A percentile compares a stretch with the other conserved stretches of the same genome.
Conservation (phyloP, 768 basidiomycete species). For the Porphyrellus cyaneotinctus region DNA sequence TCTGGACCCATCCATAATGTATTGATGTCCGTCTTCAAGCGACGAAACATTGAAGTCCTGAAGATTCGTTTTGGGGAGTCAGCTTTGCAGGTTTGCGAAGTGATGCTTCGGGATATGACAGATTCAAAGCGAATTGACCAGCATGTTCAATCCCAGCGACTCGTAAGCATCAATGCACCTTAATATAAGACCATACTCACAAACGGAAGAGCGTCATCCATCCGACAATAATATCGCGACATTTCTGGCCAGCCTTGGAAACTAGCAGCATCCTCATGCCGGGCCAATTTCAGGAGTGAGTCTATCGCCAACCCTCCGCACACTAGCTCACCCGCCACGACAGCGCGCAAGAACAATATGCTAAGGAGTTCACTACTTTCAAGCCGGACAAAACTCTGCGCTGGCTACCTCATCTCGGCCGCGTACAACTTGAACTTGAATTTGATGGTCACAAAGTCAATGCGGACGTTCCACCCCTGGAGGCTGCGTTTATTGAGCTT, state of each 20-base stretch:
- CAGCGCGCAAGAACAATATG: constrained; percentile 75
- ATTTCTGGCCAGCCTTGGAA: constrained; percentile 93
- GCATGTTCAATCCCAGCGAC: constrained; percentile 73
- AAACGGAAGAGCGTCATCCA: constrained; percentile 62
- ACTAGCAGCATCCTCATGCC: constrained; percentile 73
- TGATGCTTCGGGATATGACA: constrained; percentile 97
- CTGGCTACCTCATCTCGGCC: constrained; percentile 89
- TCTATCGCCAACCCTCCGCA: neutral
- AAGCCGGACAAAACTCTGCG: constrained; percentile 91
- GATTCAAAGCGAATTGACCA: constrained; percentile 88
- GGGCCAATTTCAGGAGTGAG: constrained; percentile 77
- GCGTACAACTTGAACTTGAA: constrained; percentile 73
- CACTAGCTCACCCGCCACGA: constrained; percentile 1
- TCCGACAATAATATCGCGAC: constrained; percentile 86
- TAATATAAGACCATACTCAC: constrained; percentile 5
- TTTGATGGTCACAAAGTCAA: constrained; percentile 75
- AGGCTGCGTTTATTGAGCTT: constrained; percentile 86
- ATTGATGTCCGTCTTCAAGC: constrained; percentile 41
- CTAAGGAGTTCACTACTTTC: constrained; percentile 70
- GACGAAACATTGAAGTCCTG: constrained; percentile 87
- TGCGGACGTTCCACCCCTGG: constrained; percentile 77
- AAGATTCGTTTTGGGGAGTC: constrained; percentile 95
- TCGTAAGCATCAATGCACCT: constrained; percentile 40
- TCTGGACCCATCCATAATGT: neutral
- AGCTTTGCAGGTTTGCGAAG: constrained; percentile 91